Base-by-base conservation (phyloP, 345 rosid species). In the Aurinia saxatilis region DNA sequence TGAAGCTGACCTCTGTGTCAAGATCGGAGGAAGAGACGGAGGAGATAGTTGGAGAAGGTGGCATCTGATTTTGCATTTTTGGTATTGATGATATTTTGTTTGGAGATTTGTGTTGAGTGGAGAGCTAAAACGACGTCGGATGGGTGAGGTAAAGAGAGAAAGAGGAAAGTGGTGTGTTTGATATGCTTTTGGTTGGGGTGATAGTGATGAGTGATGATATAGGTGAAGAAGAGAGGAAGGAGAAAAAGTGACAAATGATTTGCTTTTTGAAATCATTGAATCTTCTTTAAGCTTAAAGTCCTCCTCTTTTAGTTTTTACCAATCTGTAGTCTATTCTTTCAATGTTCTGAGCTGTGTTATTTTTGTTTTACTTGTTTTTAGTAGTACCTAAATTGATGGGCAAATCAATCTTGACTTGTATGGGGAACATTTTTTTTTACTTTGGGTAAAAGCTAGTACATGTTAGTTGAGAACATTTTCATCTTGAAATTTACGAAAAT, bases 1-100 rank as follows among this genome's bases (percentile, higher is more conserved):
- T 3, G 9, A 35, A 48, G 38, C 56, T n/a, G 54, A 88, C 98
- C 95, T 88, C 95, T 7, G 96, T 83, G 75, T 86, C 96, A 68
- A 91, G 96, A 88, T 91, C 98, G 72, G 95, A 91, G 69, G 96
- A 91, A 58, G 95, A 86, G 23, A 76, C 25, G 78, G 96, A 91
- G 44, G 96, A 87, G 64, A 72, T 75, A 51, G 93, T 79, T 6
- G 98, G 98, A 44, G 95, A 91, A 10, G 86, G 50, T 25, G 79
- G 81, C 21, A 81, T 47, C 19, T 68, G 78, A 47, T 72, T 71
- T 77, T 67, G 71, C 85, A 82, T 83, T 63, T 47, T 50, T 45
- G 66, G 3, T 30, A 19, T 40, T 12, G 36, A 0, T 48, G 38
- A n/a, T n/a, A n/a, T n/a, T n/a, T n/a, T n/a, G 38, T 54, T 12